Evolutionary conservation across 2,329 filamentous ascomycete genomes (phyloP).

Genomic region (Dryadomyces quercus-mongolicae): DNA sequence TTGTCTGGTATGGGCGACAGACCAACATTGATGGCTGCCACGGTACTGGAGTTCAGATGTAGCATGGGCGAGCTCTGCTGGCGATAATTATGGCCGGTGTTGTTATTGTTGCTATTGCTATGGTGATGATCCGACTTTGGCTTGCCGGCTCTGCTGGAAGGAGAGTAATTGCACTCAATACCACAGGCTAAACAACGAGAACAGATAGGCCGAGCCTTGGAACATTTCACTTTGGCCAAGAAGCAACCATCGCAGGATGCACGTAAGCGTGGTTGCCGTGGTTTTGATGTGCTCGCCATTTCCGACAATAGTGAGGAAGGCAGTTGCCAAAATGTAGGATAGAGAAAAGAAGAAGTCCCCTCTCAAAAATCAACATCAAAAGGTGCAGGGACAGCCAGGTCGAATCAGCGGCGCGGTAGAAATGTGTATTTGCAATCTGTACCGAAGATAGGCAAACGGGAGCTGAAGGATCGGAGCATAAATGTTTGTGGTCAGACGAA

Average conservation of each 20-base stretch:
- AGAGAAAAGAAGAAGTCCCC: neutral
- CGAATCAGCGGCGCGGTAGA: too few species aligned
- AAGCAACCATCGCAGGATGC: conserved; percentile 42
- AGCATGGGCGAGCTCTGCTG: neutral
- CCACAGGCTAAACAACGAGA: conserved; percentile 37
- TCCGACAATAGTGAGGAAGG: neutral
- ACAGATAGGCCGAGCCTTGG: conserved; percentile 39
- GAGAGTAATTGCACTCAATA: conserved; percentile 38
- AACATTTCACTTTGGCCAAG: conserved; percentile 44
- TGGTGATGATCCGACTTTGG: conserved; percentile 27
- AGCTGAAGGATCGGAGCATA: too few species aligned
- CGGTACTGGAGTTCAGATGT: conserved; percentile 3
- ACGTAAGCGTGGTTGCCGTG: conserved; percentile 17
- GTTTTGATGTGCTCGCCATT: conserved; percentile 15
- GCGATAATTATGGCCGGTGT: neutral
- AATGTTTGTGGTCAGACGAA: too few species aligned
- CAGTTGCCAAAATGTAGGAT: neutral
- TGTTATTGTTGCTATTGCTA: conserved; percentile 7
- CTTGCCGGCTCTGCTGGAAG: conserved; percentile 37
- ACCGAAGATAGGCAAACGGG: too few species aligned
- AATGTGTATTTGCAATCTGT: too few species aligned
- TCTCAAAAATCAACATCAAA: too few species aligned
- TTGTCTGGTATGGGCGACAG: conserved; percentile 16
- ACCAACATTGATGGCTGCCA: conserved; percentile 11
- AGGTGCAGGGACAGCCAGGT: too few species aligned